Evolutionary conservation across 768 basidiomycete species (phyloP).

Genomic region (Atractiella rhizophila): DNA sequence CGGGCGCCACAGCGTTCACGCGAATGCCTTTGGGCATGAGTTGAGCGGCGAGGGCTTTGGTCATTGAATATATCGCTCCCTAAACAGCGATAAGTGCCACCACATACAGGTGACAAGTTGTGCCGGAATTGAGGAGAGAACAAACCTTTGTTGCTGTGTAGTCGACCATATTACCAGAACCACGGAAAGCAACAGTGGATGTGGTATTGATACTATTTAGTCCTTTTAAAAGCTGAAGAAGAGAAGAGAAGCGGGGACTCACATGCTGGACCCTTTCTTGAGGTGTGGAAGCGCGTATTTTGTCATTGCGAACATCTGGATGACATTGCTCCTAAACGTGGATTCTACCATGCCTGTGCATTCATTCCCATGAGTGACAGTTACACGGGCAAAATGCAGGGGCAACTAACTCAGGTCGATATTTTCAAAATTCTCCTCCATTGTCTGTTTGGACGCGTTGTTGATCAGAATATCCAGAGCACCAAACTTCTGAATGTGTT

Average conservation of each 20-base stretch:
- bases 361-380: too few relatives aligned
- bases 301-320: constrained; percentile 35
- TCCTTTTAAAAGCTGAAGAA: too few relatives aligned
- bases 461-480: constrained; percentile 38
- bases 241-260: constrained; percentile 41
- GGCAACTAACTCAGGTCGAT: constrained; percentile 23
- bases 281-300: constrained; percentile 36
- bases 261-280: constrained; percentile 33
- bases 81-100: too few relatives aligned
- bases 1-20: constrained; percentile 32
- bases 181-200: too few relatives aligned
- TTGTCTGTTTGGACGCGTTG: constrained; percentile 32
- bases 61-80: constrained; percentile 27
- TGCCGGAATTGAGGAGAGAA: too few relatives aligned
- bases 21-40: constrained; percentile 34
- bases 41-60: constrained; percentile 31
- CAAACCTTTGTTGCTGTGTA: too few relatives aligned
- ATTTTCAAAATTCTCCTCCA: constrained; percentile 27
- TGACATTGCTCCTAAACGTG: constrained; percentile 34
- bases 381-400: constrained; percentile 8
- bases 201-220: too few relatives aligned
- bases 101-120: too few relatives aligned
- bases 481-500: constrained; percentile 26
- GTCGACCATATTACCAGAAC: background rate
- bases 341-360: constrained; percentile 32